Base-by-base conservation (phyloP, 1,139 yeast genomes). In the Taphrina confusa region DNA sequence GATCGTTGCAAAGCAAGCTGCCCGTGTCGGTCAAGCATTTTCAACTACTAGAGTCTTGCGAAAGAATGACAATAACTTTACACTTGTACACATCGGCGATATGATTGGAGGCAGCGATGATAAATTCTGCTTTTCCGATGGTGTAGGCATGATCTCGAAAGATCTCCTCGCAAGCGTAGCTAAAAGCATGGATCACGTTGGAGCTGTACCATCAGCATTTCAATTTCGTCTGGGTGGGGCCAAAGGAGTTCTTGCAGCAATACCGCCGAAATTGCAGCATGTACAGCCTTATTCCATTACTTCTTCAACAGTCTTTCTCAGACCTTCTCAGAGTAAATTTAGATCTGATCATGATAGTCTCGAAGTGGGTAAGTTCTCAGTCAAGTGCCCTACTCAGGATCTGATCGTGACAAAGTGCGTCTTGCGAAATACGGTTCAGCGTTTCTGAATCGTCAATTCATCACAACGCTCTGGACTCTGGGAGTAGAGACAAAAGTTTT, bases 1-100 rank as follows among this genome's bases (percentile, higher is more conserved):
- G 16, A 40, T 37, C 8, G 55, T 60, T 2, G 60, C 64, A 1
- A 54, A 56, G 14, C 56, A 60, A 18, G 51, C 61, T 8, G 62
- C 64, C 6, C 62, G 64, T 18, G 33, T 61, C 44, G 62, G 64
- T 4, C 64, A 61, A 42, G 61, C 61, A 27, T 61, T 61, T 44
- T 61, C 64, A 9, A 61, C 64, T 2, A 61, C 64, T 1, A 46
- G 61, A 9, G 60, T 49, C 4, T 22, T 58, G 14, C 54, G 44
- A 1, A 47, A 37, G 3, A 31, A 40, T 6, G 11, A 34, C 18
- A 47, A 33, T 25, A 18, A 25, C 22, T 12, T 14, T 18, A 47
- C 28, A 4, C 9, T 31, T 22, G 60, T 54, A 9, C 16, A 36
- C n/a, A 27, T 45, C n/a, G 27, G 28, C 9, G 30, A 44, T 9